Evolutionary conservation across 257 asterid species (phyloP).

Genomic region (Sherardia arvensis): DNA sequence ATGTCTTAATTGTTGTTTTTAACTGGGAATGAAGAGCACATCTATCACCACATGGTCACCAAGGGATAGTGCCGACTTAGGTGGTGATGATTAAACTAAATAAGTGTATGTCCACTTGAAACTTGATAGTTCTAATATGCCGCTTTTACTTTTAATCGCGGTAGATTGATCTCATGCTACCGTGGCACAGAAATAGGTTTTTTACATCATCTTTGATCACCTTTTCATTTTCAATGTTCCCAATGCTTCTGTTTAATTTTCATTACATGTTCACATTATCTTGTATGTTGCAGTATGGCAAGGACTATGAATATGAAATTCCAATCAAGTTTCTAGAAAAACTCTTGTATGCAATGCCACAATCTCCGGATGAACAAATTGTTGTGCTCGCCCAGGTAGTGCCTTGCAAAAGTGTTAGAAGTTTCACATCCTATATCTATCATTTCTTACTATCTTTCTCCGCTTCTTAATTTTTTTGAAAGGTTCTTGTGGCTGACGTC

Average conservation of each 20-base stretch:
- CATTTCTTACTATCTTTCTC: constrained; percentile 4
- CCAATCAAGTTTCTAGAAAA: constrained; percentile 91
- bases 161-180: no score
- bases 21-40: neutral
- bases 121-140: no score
- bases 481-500: constrained; percentile 97
- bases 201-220: no score
- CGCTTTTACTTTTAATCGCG: neutral
- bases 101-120: no score
- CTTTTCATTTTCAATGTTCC: neutral
- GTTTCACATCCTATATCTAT: neutral
- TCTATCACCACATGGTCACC: neutral
- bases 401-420: neutral
- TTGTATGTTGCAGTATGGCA: constrained; percentile 61
- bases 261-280: constrained; percentile 4
- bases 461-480: constrained; percentile 12
- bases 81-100: neutral
- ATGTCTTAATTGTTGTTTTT: neutral
- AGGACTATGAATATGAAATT: constrained; percentile 82
- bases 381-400: constrained; percentile 94
- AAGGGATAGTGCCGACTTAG: neutral
- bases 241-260: neutral
- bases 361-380: constrained; percentile 72
- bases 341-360: constrained; percentile 78
- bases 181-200: no score